Conservation (phyloP, 352 stramenopile species). For the Discostella stelligera region DNA sequence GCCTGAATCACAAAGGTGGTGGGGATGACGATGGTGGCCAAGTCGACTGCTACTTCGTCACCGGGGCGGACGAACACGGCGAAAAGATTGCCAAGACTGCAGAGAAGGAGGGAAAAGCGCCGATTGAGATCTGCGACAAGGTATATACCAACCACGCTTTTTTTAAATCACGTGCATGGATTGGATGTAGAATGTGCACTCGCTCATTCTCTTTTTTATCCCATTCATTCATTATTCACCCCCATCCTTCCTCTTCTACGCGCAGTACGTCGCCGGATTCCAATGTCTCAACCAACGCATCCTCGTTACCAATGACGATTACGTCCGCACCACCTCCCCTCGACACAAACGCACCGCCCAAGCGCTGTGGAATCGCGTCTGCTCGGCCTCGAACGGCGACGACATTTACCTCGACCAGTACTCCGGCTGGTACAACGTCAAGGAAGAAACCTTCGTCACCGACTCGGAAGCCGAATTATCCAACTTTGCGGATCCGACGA, state of each 20-base stretch:
- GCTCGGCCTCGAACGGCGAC: conserved; percentile 65
- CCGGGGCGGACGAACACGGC: conserved; percentile 96
- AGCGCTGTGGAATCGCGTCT: conserved; percentile 90
- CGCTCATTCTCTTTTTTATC: too few relatives aligned
- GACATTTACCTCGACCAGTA: conserved; percentile 98
- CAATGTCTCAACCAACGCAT: conserved; percentile 85
- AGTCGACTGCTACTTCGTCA: conserved; percentile 84
- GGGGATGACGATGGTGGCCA: conserved; percentile 37
- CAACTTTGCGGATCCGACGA: conserved; percentile 93
- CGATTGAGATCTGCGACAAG: conserved; percentile 95
- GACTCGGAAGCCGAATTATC: conserved; percentile 93
- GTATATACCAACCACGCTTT: conserved; percentile 18
- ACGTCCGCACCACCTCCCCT: conserved; percentile 94
- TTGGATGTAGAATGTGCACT: too few relatives aligned
- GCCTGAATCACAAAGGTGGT: conserved; percentile 62
- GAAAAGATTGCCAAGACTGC: conserved; percentile 99
- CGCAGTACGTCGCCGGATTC: conserved; percentile 82
- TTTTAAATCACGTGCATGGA: too few relatives aligned
- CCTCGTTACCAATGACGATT: conserved; percentile 87
- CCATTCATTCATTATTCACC: neutral
- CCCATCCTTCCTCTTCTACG: conserved; percentile 45
- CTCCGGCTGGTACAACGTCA: conserved; percentile 98
- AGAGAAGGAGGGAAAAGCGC: conserved; percentile 87
- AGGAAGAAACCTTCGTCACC: conserved; percentile 98
- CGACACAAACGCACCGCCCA: conserved; percentile 93